These are phyloP conservation scores for Gamsiella multidivaricata DNA, from an alignment of 192 early-diverging fungal species.

Conservation along the genomic window DNA sequence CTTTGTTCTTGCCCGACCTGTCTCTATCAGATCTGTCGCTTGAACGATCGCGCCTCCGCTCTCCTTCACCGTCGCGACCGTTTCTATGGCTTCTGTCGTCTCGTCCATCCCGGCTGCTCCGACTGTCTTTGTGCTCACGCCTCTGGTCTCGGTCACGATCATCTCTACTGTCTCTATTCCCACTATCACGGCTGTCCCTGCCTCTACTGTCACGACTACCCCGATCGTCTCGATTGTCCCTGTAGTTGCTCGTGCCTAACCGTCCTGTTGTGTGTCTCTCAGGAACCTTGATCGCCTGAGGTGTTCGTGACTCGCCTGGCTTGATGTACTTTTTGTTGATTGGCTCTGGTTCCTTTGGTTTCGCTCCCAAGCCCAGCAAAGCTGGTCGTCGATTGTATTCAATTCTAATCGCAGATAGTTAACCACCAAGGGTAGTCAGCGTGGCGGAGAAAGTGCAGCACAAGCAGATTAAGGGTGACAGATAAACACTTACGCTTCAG, in stretches of 20 bases:
- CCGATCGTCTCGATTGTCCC: neutral
- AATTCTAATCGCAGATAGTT: slow-evolving; percentile 11
- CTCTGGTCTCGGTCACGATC: slow-evolving; percentile 7
- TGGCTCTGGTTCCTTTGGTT: slow-evolving; percentile 63
- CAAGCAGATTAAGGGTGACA: neutral
- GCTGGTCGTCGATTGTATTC: slow-evolving; percentile 71
- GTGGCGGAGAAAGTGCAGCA: neutral
- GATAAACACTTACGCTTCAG: slow-evolving; percentile 22
- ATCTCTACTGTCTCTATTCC: slow-evolving; percentile 12
- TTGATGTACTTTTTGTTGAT: slow-evolving; percentile 58
- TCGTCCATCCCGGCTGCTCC: neutral
- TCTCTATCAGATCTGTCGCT: slow-evolving; percentile 9
- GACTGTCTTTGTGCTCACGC: slow-evolving; percentile 2
- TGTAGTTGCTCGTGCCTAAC: neutral
- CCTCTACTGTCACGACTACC: slow-evolving; percentile 1
- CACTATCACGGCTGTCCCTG: slow-evolving; percentile 9
- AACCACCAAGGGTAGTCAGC: too few species aligned
- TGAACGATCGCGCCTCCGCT: slow-evolving; percentile 4
- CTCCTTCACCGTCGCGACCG: neutral
- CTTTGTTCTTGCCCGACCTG: neutral
- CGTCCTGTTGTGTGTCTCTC: slow-evolving; percentile 19
- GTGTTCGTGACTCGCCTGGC: slow-evolving; percentile 33
- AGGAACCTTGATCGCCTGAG: slow-evolving; percentile 43
- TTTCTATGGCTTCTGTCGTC: neutral
- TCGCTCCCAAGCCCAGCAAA: slow-evolving; percentile 87